Evolutionary conservation across 192 early-diverging fungal species (phyloP), one percentile per base, ranked within the genome.

Genomic region (Backusella australiensis): DNA sequence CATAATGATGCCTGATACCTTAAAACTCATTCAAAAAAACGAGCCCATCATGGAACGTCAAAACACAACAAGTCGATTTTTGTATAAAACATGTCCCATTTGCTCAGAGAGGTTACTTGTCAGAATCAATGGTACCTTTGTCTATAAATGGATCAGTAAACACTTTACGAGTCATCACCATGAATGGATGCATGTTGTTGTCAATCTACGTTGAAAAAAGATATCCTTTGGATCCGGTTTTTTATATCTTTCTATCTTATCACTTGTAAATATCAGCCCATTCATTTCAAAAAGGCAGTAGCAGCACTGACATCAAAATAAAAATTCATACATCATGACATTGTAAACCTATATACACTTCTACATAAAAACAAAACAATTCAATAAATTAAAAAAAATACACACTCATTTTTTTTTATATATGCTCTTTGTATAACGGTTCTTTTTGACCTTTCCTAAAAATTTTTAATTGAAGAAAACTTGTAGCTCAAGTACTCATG

Each of bases 121-220:
- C 34, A 56, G 76, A 34, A 77, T 77, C 41, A 70, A 77, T 15
- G 76, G 76, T 46, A 56, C 70, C 12, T 72, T 77, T 67, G 76
- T 77, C 23, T 71, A 77, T 34, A 77, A 77, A 36, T 77, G 76
- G 76, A 77, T 77, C 41, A 77, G 52, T 32, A 36, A 52, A 23
- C 76, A 77, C 42, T 77, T 77, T 38, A 38, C 76, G 21, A 72
- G 56, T 26, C 69, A 77, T 63, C 76, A 77, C 32, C 56, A 63
- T 14, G 76, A 77, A 49, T 63, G 49, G 17, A 59, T 77, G 32
- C 76, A 77, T 46, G 76, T 77, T 11, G 76, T 77, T 46, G 76
- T 77, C 1, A 77, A 77, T 32, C 65, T 77, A 52, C 76, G 46
- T 49, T 49, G 19, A 49, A 49, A 19, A 49, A 44, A 44, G 5